phyloP scores from a whole-genome alignment of 208 protist species.

The Trypanosoma cruzi region DNA sequence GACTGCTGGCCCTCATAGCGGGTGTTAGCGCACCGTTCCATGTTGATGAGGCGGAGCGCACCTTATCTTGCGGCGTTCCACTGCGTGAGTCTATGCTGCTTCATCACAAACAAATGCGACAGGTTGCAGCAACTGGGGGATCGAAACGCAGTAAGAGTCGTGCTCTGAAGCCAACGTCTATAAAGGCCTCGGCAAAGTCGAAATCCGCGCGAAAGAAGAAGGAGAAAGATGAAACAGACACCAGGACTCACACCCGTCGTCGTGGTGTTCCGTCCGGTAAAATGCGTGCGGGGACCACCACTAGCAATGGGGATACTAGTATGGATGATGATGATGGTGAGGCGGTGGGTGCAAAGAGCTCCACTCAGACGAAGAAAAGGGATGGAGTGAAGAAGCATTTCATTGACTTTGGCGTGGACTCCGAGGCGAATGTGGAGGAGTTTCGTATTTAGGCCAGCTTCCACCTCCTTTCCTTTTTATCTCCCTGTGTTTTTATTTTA shows the following conservation, averaged over 20 bases:
- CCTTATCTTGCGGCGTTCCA: constrained; percentile 7
- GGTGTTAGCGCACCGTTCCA: constrained; percentile 13
- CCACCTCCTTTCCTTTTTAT: constrained; percentile 10
- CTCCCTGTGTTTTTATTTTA: constrained; percentile 4
- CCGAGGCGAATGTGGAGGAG: constrained; percentile 24
- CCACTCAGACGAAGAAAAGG: not conserved
- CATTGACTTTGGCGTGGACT: constrained; percentile 23
- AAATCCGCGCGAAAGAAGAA: not conserved
- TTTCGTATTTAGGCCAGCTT: constrained; percentile 17
- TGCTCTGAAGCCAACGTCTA: constrained; percentile 23
- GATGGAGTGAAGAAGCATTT: not conserved
- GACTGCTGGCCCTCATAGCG: constrained; percentile 19
- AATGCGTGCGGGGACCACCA: not conserved
- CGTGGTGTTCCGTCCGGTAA: not conserved
- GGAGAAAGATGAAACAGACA: not conserved
- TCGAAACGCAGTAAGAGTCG: constrained; percentile 1
- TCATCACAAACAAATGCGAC: constrained; percentile 21
- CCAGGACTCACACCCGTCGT: not conserved
- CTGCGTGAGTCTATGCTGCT: constrained; percentile 29
- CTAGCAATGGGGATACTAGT: not conserved
- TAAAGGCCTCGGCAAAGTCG: not conserved
- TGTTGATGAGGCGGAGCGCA: constrained; percentile 1
- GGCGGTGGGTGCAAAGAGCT: not conserved
- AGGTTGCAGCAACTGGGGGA: not conserved
- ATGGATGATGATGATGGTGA: constrained; percentile 6